Evolutionary conservation across 345 rosid species (phyloP).

Genomic region (Hibiscus trionum): DNA sequence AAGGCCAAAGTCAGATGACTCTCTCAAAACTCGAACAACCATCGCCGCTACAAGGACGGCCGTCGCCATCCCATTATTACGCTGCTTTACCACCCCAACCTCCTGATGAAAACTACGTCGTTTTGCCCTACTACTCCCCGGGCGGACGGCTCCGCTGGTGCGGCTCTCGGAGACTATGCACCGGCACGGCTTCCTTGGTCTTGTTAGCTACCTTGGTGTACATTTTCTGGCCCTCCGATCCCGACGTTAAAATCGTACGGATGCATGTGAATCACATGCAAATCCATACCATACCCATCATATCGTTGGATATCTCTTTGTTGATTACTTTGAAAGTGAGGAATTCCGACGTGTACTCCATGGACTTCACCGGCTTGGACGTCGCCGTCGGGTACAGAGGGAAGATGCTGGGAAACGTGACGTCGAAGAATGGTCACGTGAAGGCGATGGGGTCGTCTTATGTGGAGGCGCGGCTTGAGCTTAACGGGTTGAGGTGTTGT

Average conservation of each 20-base stretch:
- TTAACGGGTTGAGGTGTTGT: constrained; percentile 44
- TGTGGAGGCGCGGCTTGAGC: constrained; percentile 52
- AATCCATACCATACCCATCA: constrained; percentile 36
- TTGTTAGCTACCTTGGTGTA: constrained; percentile 31
- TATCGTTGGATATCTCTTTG: constrained; percentile 48
- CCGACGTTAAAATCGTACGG: constrained; percentile 43
- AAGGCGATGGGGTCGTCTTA: constrained; percentile 41
- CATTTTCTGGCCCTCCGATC: constrained; percentile 71
- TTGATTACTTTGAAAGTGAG: constrained; percentile 45
- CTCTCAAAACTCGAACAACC: constrained; percentile 16
- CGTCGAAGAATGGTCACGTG: constrained; percentile 46
- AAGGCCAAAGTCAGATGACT: constrained; percentile 19
- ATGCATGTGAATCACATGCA: constrained; percentile 42
- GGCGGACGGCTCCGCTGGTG: not conserved
- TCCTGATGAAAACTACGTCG: constrained; percentile 24
- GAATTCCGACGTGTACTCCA: constrained; percentile 35
- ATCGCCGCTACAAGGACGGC: constrained; percentile 4
- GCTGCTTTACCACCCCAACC: constrained; percentile 20
- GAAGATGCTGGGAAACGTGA: constrained; percentile 58
- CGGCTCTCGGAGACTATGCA: constrained; percentile 22
- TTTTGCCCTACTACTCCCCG: constrained; percentile 18
- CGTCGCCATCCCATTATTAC: constrained; percentile 17
- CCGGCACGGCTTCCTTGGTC: constrained; percentile 25
- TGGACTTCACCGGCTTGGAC: too few species aligned
- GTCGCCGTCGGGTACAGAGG: constrained; percentile 42